These are phyloP conservation scores for Coniophora puteana DNA, from an alignment of 1,284 basidiomycete species.

Conservation along the genomic window DNA sequence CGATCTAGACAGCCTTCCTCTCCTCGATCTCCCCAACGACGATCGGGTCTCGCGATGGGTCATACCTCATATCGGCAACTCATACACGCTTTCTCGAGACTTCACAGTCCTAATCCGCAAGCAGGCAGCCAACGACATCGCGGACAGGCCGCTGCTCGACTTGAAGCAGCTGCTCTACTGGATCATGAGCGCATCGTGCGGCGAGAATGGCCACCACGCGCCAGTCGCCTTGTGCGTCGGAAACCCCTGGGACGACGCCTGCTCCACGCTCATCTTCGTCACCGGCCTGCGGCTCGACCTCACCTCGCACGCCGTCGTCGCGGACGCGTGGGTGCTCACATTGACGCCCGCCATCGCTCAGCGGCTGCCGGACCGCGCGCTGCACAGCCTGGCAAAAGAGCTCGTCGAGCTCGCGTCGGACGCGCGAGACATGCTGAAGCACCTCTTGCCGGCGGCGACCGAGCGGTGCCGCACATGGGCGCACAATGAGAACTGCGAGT, in stretches of 20 bases:
- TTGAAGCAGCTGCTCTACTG: conserved; percentile 30
- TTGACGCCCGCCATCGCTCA: no score
- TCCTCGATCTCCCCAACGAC: conserved; percentile 15
- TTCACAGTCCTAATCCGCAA: conserved; percentile 22
- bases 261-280: conserved; percentile 37
- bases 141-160: conserved; percentile 22
- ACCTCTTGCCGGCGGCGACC: conserved; percentile 40
- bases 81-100: conserved; percentile 30
- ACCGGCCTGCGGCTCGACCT: conserved; percentile 41
- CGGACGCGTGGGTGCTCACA: conserved; percentile 41
- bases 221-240: conserved; percentile 30
- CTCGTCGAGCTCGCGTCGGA: no score
- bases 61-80: conserved; percentile 23
- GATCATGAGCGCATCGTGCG: conserved; percentile 28
- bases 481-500: conserved; percentile 44
- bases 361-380: no score
- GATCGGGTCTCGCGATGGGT: conserved; percentile 24
- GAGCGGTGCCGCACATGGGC: conserved; percentile 53
- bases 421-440: no score
- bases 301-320: conserved; percentile 39
- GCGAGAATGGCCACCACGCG: conserved; percentile 6
- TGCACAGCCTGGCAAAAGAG: no score
- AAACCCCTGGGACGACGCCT: conserved; percentile 19
- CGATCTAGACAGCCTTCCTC: conserved; percentile 34
- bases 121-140: conserved; percentile 4